Evolutionary conservation across 768 basidiomycete genomes (phyloP).

Genomic region (Austroboletus festivus): DNA sequence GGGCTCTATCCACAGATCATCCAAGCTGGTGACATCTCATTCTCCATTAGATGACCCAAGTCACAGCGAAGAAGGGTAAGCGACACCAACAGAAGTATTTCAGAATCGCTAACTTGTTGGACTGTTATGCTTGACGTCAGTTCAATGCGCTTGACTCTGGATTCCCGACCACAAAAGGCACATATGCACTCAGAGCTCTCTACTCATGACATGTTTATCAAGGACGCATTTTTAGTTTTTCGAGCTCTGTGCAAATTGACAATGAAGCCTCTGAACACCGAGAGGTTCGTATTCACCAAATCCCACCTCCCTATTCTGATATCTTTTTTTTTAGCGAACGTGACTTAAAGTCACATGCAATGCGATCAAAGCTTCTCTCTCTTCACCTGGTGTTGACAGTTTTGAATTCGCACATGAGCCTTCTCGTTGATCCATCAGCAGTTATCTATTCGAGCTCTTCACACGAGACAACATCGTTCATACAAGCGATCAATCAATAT

Average conservation of each 20-base stretch:
- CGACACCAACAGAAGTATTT: neutral
- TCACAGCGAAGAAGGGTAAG: slow-evolving; percentile 23
- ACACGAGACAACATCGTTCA: slow-evolving; percentile 82
- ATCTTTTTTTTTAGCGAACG: slow-evolving; percentile 78
- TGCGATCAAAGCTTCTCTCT: slow-evolving; percentile 94
- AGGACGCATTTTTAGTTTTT: slow-evolving; percentile 98
- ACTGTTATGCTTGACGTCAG: slow-evolving; percentile 21
- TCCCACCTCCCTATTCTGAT: neutral
- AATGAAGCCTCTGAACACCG: slow-evolving; percentile 93
- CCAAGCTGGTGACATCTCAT: neutral
- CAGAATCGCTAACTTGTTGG: slow-evolving; percentile 5
- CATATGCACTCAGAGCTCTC: slow-evolving; percentile 48
- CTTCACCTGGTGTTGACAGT: slow-evolving; percentile 92
- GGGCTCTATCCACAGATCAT: neutral
- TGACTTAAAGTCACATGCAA: slow-evolving; percentile 94
- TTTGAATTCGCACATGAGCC: slow-evolving; percentile 83
- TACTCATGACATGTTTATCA: slow-evolving; percentile 87
- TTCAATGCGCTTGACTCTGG: slow-evolving; percentile 18
- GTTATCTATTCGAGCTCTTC: slow-evolving; percentile 90
- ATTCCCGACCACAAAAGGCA: slow-evolving; percentile 19
- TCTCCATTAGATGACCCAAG: slow-evolving; percentile 2
- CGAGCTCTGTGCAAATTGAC: slow-evolving; percentile 95
- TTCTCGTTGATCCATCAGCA: slow-evolving; percentile 86
- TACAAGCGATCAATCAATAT: slow-evolving; percentile 95
- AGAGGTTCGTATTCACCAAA: slow-evolving; percentile 59